Base-by-base conservation (phyloP, 2,329 filamentous ascomycete species). In the Cladosporium oxysporum region DNA sequence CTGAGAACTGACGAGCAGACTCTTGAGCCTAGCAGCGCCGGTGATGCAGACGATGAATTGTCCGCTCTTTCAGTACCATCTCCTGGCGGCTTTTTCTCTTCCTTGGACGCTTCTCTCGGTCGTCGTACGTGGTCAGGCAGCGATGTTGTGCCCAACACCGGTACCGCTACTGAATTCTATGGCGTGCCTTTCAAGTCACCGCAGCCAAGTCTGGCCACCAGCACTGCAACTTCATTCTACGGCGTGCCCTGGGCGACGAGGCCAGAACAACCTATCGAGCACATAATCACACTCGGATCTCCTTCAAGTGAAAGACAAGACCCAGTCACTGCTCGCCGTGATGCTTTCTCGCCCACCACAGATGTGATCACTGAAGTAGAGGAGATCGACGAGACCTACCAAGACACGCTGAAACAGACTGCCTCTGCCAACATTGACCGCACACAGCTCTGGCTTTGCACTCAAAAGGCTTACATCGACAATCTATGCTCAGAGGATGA, bases 151-250 rank as follows among this genome's bases (percentile, higher is more conserved):
- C 93, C 93, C 1, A 94, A 92, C 0, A 97, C 94, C 1, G 92
- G 92, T 33, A 93, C 90, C n/a, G 94, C 94, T 11, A 92, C 97
- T 76, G 88, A 90, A 69, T 98, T 97, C 74, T 98, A 98, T 80
- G 89, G 90, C 69, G 85, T 90, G 31, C 93, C 93, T 3, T 97
- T 93, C 90, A 71, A 84, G 83, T 59, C 68, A 1, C 21, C 68
- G 18, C 31, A 57, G 66, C n/a, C 60, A 52, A 23, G 44, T 57
- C 92, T 93, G 1, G 93, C 93, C 0, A 97, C 94, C 1, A 92
- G 92, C 29, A 93, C 91, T 21, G 94, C 94, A 6, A 92, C 96
- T 76, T 88, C 90, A 66, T 98, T 97, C 74, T 97, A 98, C 80
- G 88, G 90, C 68, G 84, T 90, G 28, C 93, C 93, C 5, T 97